Evolutionary conservation across 2,329 filamentous ascomycete species (phyloP), one percentile per base, ranked within the genome.

Genomic region (Arthrobotrys sinensis): DNA sequence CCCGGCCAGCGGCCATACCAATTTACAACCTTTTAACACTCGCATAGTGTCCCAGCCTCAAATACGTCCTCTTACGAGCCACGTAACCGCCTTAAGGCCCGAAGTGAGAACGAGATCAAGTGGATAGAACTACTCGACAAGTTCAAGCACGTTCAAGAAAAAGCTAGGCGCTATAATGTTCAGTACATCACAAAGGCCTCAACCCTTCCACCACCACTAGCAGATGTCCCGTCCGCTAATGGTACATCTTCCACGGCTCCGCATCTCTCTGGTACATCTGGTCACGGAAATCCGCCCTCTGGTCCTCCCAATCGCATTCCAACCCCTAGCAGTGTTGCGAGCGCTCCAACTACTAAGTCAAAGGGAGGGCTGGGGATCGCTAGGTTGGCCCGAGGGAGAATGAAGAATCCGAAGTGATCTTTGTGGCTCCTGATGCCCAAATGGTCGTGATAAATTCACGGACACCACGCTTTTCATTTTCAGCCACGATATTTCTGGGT

Each of bases 91-190:
- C 87, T 97, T 57, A 88, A 97, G 89, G 90, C 89, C 60, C 88
- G 94, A 69, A 93, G 96, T 80, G 94, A 97, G 69, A 90, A 89
- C 67, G 91, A 90, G 38, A 97, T 99, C 81, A 91, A 92, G 69
- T 99, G 96, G 96, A 90, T 89, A 1, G 96, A 99, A 81, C 87
- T 99, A 40, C 88, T 99, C 4, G 96, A 99, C 80, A 97, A 97
- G 83, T 99, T 99, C 85, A 92, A 93, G 81, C 90, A 88, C 65
- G 95, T 96, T 1, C 96, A 99, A 83, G 96, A 99, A 81, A 90
- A 90, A 77, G 92, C 94, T 4, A 89, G 94, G 68, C 88, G 93
- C 53, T 79, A 81, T 21, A 80, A 81, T 46, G 72, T 72, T 34
- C 81, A 82, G 70, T 81, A 81, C 46, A 72, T 72, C 63, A 72